Base-by-base conservation (phyloP, 345 rosid genomes). In the Gynandropsis gynandra region DNA sequence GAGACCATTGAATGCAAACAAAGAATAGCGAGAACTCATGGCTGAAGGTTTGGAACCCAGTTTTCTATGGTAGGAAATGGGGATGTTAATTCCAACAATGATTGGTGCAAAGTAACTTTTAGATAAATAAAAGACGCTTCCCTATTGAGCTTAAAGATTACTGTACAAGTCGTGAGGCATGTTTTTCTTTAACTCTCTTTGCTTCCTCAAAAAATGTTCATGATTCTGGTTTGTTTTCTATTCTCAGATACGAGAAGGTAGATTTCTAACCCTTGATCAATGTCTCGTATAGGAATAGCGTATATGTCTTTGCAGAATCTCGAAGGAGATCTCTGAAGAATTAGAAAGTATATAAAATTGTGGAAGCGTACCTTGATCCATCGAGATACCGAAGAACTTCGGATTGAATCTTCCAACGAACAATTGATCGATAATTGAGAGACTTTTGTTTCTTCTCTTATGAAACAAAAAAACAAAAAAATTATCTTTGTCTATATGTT, bases 91-190 rank as follows among this genome's bases (percentile, higher is more conserved):
- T 71, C 83, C 27, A 31, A 54, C 50, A 82, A 76, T 65, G 84
- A 72, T 9, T 92, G 93, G 86, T 70, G 78, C 61, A 76, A 58
- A 71, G 51, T 34, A 46, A 63, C 80, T 29, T 77, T 87, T 18
- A 65, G 58, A 55, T 78, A 80, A 57, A 59, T 85, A 50, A 79
- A 79, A 63, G 98, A 76, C 65, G 93, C 93, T 53, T 85, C 98
- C 36, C 98, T 96, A 36, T 47, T 92, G 73, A 82, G 95, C 82
- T 77, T 92, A 67, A 87, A 85, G 81, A 70, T 92, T 52, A 68
- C 87, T 42, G 65, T 87, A 51, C 79, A 57, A 76, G 82, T 93
- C 7, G 96, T 92, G 64, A 78, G 95, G 72, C 35, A 16, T 41
- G 29, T 14, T 15, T 29, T 31, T 50, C 24, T 31, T 37, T 50